A percentile compares a stretch with the other conserved stretches of the same genome.
Conservation (phyloP, 352 stramenopile genomes). For the Globisporangium nagaii region DNA sequence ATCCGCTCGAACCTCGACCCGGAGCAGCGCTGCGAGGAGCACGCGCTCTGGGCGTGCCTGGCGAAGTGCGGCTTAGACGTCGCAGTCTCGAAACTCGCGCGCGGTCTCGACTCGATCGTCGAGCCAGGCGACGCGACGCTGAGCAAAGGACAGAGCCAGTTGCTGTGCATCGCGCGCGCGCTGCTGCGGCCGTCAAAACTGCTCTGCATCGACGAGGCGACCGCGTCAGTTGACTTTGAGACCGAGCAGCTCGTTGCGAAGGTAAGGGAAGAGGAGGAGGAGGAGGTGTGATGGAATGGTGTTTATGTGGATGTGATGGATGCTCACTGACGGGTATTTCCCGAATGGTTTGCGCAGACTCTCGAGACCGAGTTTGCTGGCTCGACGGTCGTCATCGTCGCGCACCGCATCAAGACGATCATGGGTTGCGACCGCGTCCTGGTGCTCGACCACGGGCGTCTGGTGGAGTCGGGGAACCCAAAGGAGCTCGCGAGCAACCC, state of each 20-base stretch:
- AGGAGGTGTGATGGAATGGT: no score
- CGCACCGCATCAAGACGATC: constrained; percentile 96
- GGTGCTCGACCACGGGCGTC: constrained; percentile 46
- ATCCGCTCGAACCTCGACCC: constrained; percentile 87
- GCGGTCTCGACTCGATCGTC: constrained; percentile 46
- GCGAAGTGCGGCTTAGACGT: constrained; percentile 39
- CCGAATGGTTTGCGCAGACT: constrained; percentile 31
- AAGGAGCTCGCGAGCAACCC: constrained; percentile 25
- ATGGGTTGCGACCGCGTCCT: constrained; percentile 89
- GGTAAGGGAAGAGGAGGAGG: no score
- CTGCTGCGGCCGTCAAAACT: constrained; percentile 90
- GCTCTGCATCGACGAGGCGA: constrained; percentile 91
- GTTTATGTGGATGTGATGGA: background rate
- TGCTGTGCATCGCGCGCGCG: constrained; percentile 72
- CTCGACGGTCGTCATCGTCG: constrained; percentile 96
- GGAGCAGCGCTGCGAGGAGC: constrained; percentile 23
- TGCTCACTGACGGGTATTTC: background rate
- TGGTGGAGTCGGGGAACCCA: constrained; percentile 50
- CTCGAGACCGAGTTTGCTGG: constrained; percentile 90
- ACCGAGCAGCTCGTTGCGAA: constrained; percentile 79
- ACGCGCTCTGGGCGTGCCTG: constrained; percentile 56
- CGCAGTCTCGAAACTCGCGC: constrained; percentile 31
- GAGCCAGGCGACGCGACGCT: constrained; percentile 43
- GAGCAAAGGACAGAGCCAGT: constrained; percentile 69
- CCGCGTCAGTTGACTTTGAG: constrained; percentile 85